phyloP scores from a whole-genome alignment of 768 basidiomycete genomes.

The Tricholoma saponaceum region DNA sequence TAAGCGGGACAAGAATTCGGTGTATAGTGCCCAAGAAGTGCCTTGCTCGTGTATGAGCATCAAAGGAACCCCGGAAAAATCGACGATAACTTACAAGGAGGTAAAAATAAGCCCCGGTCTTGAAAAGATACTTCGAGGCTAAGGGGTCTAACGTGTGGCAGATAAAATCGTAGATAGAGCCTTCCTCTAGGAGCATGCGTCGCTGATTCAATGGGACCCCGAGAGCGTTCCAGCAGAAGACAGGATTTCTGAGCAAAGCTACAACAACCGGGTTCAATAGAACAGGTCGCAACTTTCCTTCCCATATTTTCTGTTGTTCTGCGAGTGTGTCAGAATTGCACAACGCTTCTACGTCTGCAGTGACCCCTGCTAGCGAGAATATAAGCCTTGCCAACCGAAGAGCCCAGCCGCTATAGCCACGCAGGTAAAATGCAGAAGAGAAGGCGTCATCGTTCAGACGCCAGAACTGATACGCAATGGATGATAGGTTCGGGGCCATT shows the following conservation, averaged over 20 bases:
- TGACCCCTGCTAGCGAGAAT: constrained; percentile 58
- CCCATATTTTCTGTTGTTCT: constrained; percentile 65
- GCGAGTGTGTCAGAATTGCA: constrained; percentile 49
- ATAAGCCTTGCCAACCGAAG: constrained; percentile 56
- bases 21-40: constrained; percentile 52
- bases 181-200: constrained; percentile 52
- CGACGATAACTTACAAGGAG: constrained; percentile 35
- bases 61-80: background rate
- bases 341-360: constrained; percentile 48
- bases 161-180: constrained; percentile 46
- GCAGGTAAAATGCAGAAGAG: constrained; percentile 59
- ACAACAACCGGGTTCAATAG: constrained; percentile 56
- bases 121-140: constrained; percentile 43
- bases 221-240: constrained; percentile 74
- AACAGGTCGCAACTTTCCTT: constrained; percentile 52
- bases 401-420: constrained; percentile 66
- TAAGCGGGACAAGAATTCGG: constrained; percentile 58
- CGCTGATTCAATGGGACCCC: constrained; percentile 74
- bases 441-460: constrained; percentile 49
- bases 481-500: constrained; percentile 65
- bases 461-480: constrained; percentile 77
- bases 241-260: constrained; percentile 46
- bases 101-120: constrained; percentile 66
- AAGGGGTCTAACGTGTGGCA: constrained; percentile 50
- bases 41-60: constrained; percentile 15